Percentiles rank a stretch among this genome's conserved stretches.
phyloP scores from a whole-genome alignment of 192 early-diverging fungal species.

The Helicostylum pulchrum region DNA sequence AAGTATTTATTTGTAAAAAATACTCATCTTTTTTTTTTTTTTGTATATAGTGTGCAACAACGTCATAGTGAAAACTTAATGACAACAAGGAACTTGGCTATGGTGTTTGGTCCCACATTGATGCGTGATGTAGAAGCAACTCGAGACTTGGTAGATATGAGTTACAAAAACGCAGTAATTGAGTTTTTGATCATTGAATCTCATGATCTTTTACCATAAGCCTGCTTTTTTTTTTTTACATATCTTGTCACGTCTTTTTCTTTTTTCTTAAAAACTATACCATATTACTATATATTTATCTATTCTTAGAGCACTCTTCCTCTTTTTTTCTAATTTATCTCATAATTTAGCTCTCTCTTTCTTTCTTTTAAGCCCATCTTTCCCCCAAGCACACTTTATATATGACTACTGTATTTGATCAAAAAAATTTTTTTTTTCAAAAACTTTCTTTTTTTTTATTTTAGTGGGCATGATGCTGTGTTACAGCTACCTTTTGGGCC shows the following conservation, averaged over 20 bases:
- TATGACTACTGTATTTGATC: too few relatives aligned
- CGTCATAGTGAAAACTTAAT: conserved; percentile 75
- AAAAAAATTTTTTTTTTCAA: too few relatives aligned
- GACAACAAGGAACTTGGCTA: conserved; percentile 86
- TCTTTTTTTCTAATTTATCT: too few relatives aligned
- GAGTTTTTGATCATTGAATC: conserved; percentile 66
- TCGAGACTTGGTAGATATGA: conserved; percentile 70
- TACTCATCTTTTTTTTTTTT: not conserved
- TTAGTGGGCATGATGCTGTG: too few relatives aligned
- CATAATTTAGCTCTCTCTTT: too few relatives aligned
- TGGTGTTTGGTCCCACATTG: conserved; percentile 92
- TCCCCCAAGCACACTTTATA: too few relatives aligned
- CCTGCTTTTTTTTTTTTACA: not conserved
- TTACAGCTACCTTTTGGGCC: too few relatives aligned
- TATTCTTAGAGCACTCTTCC: too few relatives aligned
- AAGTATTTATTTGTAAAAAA: not conserved
- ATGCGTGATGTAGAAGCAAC: conserved; percentile 59
- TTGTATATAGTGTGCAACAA: conserved; percentile 47
- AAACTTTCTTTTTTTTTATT: too few relatives aligned
- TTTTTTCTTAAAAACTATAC: not conserved
- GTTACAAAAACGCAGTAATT: conserved; percentile 64
- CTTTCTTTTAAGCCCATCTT: too few relatives aligned
- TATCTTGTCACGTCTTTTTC: not conserved
- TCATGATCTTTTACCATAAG: conserved; percentile 21
- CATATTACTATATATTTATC: too few relatives aligned